Evolutionary conservation across 305 asterid genomes (phyloP), one percentile per base, ranked within the genome.

Genomic region (Rubia tinctorum): DNA sequence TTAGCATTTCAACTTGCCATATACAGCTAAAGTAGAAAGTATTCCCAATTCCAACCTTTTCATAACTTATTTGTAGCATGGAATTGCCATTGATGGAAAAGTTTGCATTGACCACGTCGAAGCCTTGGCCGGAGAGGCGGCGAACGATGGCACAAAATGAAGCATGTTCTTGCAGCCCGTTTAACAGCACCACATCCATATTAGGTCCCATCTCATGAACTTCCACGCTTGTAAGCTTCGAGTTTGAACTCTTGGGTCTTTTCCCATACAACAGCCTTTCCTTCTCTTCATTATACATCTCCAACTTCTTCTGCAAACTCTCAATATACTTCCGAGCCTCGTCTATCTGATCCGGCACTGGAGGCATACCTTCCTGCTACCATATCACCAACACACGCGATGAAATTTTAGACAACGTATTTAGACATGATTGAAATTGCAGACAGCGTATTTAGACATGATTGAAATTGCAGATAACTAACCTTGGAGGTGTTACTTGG

Each of bases 191-290:
- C 6, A 83, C 83, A 63, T 79, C 81, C 71, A 82, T 62, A 49
- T 80, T 59, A 15, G 85, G 83, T 5, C 86, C 88, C 88, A 88
- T 77, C 22, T 83, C 81, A 6, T 86, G 91, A 68, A 88, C 58
- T 74, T 88, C 77, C 34, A 86, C 40, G 39, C 59, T 58, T 39
- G 86, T 74, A 7, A 78, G 44, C n/a, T 2, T 59, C 62, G 63
- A n/a, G 45, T 22, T 64, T 23, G 66, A 30, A 11, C 64, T 58
- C 6, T 18, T 49, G 81, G 73, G 34, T 22, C 75, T 75, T 25
- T 75, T 83, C 68, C 53, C 72, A 59, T 62, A 69, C 30, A 75
- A 49, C n/a, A 80, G 66, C n/a, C 69, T 37, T 58, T 86, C 84
- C 71, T 78, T 80, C 75, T 76, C 71, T 60, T 74, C 73, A 75